phyloP scores from a whole-genome alignment of 1,284 basidiomycete species.

The Pyrrhoderma noxium region DNA sequence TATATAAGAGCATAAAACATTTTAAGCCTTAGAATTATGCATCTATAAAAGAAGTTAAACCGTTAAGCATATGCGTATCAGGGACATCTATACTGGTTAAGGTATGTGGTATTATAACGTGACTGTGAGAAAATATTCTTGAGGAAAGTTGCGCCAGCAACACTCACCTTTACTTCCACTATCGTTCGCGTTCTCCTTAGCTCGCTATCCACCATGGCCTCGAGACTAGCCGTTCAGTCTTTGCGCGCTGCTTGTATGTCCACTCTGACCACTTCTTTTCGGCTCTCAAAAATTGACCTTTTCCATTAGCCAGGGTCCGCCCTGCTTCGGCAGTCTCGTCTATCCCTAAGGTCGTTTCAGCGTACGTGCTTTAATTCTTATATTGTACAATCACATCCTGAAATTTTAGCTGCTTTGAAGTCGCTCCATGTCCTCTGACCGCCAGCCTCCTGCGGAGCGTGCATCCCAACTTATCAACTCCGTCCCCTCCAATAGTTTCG shows the following conservation, averaged over 20 bases:
- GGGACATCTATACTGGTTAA: too few species aligned
- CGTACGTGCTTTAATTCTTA: conserved; percentile 39
- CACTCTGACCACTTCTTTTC: neutral
- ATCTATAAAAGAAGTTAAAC: too few species aligned
- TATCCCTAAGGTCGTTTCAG: conserved; percentile 43
- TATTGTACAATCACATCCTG: neutral
- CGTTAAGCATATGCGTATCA: too few species aligned
- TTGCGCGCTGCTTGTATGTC: conserved; percentile 53
- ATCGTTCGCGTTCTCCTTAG: neutral
- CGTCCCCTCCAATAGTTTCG: conserved; percentile 82
- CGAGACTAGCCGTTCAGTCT: conserved; percentile 61
- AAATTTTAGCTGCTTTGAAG: conserved; percentile 3
- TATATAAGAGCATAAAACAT: too few species aligned
- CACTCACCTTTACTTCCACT: neutral
- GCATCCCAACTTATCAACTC: conserved; percentile 89
- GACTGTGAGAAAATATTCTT: neutral
- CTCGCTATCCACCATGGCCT: conserved; percentile 42
- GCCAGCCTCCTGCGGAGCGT: conserved; percentile 76
- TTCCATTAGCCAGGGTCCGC: conserved; percentile 35
- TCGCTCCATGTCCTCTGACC: conserved; percentile 57
- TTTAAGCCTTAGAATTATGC: too few species aligned
- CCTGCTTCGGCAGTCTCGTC: conserved; percentile 46
- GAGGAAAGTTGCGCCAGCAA: neutral
- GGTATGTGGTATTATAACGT: conserved; percentile 20
- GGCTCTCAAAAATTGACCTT: conserved; percentile 1